Evolutionary conservation across 345 rosid species (phyloP).

Genomic region (Dipteronia sinensis): DNA sequence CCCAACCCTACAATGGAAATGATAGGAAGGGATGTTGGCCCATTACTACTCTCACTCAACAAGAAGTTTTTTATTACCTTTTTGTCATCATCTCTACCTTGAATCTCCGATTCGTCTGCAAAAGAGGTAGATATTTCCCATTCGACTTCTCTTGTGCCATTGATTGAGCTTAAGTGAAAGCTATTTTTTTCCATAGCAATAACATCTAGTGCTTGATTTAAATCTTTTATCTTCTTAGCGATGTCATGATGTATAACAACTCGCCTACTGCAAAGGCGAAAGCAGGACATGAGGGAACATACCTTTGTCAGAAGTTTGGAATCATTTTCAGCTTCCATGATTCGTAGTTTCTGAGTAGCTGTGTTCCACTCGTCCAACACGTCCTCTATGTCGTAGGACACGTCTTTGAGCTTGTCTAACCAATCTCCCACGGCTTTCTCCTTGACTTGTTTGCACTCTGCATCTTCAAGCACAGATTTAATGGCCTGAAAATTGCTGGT

Average conservation of each 20-base stretch:
- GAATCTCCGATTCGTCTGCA: neutral
- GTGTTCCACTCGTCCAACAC: constrained; percentile 14
- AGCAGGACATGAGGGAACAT: neutral
- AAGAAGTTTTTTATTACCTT: neutral
- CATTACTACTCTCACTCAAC: constrained; percentile 2
- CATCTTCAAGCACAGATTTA: neutral
- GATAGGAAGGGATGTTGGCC: neutral
- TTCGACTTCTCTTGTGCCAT: neutral
- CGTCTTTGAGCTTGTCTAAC: neutral
- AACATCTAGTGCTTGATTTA: neutral
- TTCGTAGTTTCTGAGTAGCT: neutral
- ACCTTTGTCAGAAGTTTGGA: neutral
- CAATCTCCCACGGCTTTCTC: neutral
- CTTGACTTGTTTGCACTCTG: neutral
- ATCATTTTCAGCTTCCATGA: neutral
- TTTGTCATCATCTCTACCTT: neutral
- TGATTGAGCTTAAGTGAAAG: neutral
- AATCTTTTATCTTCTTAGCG: neutral
- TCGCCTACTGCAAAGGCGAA: neutral
- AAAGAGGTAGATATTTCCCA: neutral
- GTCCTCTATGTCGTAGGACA: neutral
- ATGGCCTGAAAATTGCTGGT: neutral
- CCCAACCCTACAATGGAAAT: neutral
- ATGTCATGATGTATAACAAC: neutral
- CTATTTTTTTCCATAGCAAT: neutral